These are phyloP conservation scores for Pilobolus umbonatus DNA, from an alignment of 192 early-diverging fungal species.

Conservation along the genomic window DNA sequence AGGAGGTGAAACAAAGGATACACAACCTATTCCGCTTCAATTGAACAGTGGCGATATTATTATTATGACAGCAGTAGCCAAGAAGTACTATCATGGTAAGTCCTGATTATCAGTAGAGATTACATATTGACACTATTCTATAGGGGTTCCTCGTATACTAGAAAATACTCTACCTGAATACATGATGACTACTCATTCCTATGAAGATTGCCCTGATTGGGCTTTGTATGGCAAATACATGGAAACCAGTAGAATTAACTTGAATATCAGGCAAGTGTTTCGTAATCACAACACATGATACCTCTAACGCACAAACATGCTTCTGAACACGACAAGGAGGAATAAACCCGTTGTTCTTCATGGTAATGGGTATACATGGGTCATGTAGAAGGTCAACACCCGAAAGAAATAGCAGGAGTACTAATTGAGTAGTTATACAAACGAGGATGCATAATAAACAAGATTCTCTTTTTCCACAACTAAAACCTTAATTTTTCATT, in stretches of 20 bases:
- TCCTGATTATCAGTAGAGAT: not conserved
- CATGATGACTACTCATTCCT: constrained; percentile 43
- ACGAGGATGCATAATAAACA: no score
- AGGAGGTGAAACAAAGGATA: constrained; percentile 68
- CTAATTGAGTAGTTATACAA: no score
- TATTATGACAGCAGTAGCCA: constrained; percentile 76
- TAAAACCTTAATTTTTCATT: no score
- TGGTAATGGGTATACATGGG: no score
- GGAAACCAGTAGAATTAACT: constrained; percentile 67
- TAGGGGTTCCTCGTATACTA: constrained; percentile 74
- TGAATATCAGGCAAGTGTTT: constrained; percentile 85
- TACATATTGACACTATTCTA: not conserved
- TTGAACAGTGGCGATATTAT: constrained; percentile 82
- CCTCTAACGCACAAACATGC: no score
- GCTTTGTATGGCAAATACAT: constrained; percentile 66
- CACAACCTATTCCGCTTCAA: constrained; percentile 61
- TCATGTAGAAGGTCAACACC: no score
- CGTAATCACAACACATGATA: no score
- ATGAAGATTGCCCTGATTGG: constrained; percentile 55
- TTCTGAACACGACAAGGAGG: no score
- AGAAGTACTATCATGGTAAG: constrained; percentile 76
- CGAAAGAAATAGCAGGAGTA: no score
- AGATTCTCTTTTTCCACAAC: no score
- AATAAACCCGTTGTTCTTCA: no score
- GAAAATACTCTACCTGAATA: constrained; percentile 64